Evolutionary conservation across 495 filamentous ascomycete genomes (phyloP), one percentile per base, ranked within the genome.

Genomic region (Poronia punctata): DNA sequence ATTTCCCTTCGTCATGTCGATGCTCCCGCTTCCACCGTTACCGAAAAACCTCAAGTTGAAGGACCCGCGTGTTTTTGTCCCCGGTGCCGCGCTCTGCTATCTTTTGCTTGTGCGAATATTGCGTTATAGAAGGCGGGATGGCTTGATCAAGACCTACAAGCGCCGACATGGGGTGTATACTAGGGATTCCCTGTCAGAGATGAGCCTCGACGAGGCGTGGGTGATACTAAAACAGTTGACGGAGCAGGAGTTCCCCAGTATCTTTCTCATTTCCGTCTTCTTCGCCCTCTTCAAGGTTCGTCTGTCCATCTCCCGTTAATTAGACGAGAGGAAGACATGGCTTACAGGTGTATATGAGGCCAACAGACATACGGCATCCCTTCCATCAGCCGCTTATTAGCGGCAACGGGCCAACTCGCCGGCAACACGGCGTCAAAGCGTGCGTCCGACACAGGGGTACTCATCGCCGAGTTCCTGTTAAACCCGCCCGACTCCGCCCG

Each of bases 351-450:
- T 2, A 15, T 16, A 16, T 5, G 3, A 9, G 11, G 12, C 32
- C 40, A 26, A 54, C 35, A 77, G 67, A 81, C 79, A 12, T 83
- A 82, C 50, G 78, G 77, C 9, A 79, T 83, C 35, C 78, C 79
- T 0, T 62, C 71, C 11, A 82, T 81, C 39, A 76, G 74, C 0
- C 45, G 43, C 12, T 56, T 80, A 0, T 65, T 83, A 6, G 65
- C 66, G 0, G 61, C 64, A 19, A 83, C 80, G 0, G 65, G 56
- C 28, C 70, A 82, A 38, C 70, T 84, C 18, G 66, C 69, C 14
- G 61, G 57, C 18, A 45, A 54, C 0, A 73, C 62, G 2, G 70
- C 74, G 0, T 60, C 70, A 0, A 82, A 80, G 52, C 71, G 80
- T 14, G 79, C 76, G 46, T 65, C 67, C 4, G 80, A 83, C 50